Evolutionary conservation across 257 asterid species (phyloP).

Genomic region (Knoxia roxburghii): DNA sequence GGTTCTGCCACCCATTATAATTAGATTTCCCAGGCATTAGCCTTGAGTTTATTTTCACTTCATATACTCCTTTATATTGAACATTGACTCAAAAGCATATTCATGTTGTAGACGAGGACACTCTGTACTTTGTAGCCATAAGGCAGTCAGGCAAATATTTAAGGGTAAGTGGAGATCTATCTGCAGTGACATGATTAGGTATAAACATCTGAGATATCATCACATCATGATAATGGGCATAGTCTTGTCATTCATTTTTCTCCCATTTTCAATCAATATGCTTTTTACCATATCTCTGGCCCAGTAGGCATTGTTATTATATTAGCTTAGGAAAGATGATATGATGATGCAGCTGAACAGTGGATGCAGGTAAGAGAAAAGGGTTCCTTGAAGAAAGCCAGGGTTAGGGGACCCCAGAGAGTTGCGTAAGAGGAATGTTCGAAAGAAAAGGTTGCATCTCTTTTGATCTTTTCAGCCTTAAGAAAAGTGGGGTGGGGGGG

Average conservation of each 20-base stretch:
- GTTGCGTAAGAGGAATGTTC: conserved; percentile 7
- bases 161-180: not conserved
- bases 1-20: not conserved
- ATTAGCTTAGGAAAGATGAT: not conserved
- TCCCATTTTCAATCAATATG: not conserved
- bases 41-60: no score
- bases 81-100: not conserved
- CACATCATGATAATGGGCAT: not conserved
- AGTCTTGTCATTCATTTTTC: not conserved
- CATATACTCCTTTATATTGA: no score
- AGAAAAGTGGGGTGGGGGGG: no score
- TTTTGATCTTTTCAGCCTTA: conserved; percentile 20
- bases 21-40: not conserved
- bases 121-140: not conserved
- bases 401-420: not conserved
- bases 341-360: not conserved
- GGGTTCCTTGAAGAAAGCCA: conserved; percentile 7
- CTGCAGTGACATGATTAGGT: not conserved
- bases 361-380: not conserved
- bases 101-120: not conserved
- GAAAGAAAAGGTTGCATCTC: not conserved
- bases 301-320: not conserved
- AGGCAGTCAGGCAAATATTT: not conserved
- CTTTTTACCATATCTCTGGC: not conserved
- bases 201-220: no score